A percentile compares a stretch with the other conserved stretches of the same genome.
phyloP scores from a whole-genome alignment of 164 flowering plant genomes.

The Litsea cubeba region DNA sequence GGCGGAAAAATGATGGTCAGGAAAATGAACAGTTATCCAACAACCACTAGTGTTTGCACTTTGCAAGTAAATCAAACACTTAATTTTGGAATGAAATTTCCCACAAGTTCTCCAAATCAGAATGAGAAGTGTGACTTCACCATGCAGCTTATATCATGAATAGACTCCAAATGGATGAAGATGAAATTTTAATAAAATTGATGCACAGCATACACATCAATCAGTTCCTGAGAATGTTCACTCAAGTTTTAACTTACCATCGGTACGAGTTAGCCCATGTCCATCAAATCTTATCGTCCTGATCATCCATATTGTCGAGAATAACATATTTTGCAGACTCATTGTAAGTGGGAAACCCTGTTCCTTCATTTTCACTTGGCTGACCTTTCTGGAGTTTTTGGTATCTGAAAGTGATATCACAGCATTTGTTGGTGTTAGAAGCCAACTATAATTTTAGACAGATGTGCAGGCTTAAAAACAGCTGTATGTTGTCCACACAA shows the following conservation, averaged over 20 bases:
- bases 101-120: background rate
- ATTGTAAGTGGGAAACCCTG: constrained; percentile 23
- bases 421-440: constrained; percentile 4
- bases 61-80: background rate
- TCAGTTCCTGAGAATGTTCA: background rate
- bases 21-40: too few relatives aligned
- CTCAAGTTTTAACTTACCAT: background rate
- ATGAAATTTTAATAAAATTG: background rate
- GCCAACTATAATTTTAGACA: background rate
- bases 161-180: background rate
- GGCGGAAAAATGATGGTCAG: too few relatives aligned
- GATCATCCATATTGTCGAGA: constrained; percentile 81
- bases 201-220: background rate
- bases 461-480: background rate
- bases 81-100: background rate
- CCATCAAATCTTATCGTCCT: constrained; percentile 36
- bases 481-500: background rate
- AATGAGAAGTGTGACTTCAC: background rate
- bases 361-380: constrained; percentile 20
- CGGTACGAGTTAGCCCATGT: background rate
- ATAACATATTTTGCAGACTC: constrained; percentile 70
- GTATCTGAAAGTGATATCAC: constrained; percentile 42
- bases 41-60: background rate
- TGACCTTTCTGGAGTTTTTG: constrained; percentile 56
- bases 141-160: background rate